Evolutionary conservation across 352 stramenopile genomes (phyloP).

Genomic region (Phytopythium chamaehyphon): DNA sequence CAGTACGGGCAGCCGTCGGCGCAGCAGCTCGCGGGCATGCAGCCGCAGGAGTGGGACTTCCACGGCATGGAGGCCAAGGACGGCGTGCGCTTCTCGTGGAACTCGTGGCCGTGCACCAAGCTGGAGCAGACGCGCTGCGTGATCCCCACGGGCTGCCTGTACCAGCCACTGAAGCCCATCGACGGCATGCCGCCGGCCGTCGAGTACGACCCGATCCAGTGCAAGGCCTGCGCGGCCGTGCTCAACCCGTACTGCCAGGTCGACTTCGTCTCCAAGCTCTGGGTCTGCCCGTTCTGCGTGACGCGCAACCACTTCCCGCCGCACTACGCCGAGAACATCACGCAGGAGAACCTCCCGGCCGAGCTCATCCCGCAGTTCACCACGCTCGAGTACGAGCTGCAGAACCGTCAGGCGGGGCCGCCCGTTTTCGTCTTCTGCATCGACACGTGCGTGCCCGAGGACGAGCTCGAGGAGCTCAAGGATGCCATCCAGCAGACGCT

Average conservation of each 20-base stretch:
- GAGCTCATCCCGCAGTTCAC: conserved; percentile 99
- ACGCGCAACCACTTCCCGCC: conserved; percentile 98
- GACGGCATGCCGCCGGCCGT: conserved; percentile 91
- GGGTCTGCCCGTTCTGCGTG: conserved; percentile 99
- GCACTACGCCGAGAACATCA: conserved; percentile 95
- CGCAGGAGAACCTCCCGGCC: conserved; percentile 97
- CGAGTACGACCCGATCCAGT: conserved; percentile 98
- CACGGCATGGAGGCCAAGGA: conserved; percentile 85
- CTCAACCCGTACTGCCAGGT: conserved; percentile 99
- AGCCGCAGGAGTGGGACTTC: conserved; percentile 86
- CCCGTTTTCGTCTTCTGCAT: conserved; percentile 98
- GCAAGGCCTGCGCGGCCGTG: conserved; percentile 95
- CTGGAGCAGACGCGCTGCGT: conserved; percentile 98
- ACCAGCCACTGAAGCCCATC: conserved; percentile 98
- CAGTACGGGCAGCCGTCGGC: conserved; percentile 30
- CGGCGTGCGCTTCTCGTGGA: conserved; percentile 97
- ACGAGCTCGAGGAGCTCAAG: conserved; percentile 97
- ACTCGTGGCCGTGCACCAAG: conserved; percentile 97
- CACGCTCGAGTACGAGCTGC: conserved; percentile 99
- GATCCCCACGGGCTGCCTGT: conserved; percentile 92
- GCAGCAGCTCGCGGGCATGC: conserved; percentile 46
- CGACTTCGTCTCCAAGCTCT: conserved; percentile 99
- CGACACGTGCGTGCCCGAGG: conserved; percentile 96
- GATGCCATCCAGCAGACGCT: conserved; percentile 98
- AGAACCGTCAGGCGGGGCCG: conserved; percentile 89